Evolutionary conservation across 768 basidiomycete genomes (phyloP), one percentile per base, ranked within the genome.

Genomic region (Dictyophora rubrovolvata): DNA sequence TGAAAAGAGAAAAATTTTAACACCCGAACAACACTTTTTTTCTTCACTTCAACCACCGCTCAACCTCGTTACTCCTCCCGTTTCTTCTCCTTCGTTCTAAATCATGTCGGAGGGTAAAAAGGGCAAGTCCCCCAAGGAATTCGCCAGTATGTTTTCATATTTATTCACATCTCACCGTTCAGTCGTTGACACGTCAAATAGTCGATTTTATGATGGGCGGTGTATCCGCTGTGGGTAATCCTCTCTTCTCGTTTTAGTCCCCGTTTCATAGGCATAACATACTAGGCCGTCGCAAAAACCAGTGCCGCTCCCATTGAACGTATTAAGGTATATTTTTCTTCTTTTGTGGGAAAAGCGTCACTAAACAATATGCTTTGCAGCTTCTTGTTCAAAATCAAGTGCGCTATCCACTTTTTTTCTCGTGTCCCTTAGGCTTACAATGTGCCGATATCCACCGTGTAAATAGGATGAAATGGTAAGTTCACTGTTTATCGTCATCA

Each of bases 251-350:
- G 28, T 46, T 48, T 33, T 10, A 21, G 36, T 34, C 18, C 10
- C 21, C 10, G 48, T 6, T 54, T 20, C 56, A 42, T 18, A 53
- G 12, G 17, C 34, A 61, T 50, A 62, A 36, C 61, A 61, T 36
- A 72, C 23, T 62, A 93, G 91, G 96, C 96, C 67, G 91, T 98
- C 73, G 89, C 96, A 58, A 99, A 99, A 84, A 98, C 96, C 65
- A 89, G 89, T 65, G 96, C 96, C 67, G 96, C 96, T 64, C 96
- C 96, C 76, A 99, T 99, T 69, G 96, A 98, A 84, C 93, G 96
- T 71, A 95, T 99, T 77, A 99, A 99, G 77, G 66, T 67, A 48
- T 18, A 64, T 65, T 54, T 8, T n/a, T 47, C 33, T 12, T n/a
- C 33, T 56, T 18, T 28, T 54, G 23, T 64, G 23, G 28, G 28